Evolutionary conservation across 2,329 filamentous ascomycete genomes (phyloP).

Genomic region (Rhynchosporium secalis): DNA sequence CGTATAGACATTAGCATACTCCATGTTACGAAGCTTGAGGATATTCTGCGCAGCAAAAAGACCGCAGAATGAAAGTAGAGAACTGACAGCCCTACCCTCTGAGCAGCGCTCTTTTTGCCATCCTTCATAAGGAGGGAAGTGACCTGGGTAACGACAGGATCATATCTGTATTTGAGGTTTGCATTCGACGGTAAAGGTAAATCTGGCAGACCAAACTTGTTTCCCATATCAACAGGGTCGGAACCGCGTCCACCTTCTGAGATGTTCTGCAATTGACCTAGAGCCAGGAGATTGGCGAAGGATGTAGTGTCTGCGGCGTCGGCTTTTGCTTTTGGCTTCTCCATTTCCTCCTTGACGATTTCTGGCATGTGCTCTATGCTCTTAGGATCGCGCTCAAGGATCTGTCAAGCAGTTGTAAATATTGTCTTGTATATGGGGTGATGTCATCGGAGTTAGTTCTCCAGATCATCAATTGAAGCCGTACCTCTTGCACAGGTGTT

Average conservation of each 20-base stretch:
- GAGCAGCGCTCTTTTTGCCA: constrained; percentile 87
- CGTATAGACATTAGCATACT: constrained; percentile 19
- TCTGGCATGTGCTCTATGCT: constrained; percentile 63
- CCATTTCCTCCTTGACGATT: constrained; percentile 61
- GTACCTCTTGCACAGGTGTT: constrained; percentile 65
- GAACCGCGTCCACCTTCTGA: constrained; percentile 30
- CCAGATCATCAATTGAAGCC: constrained; percentile 26
- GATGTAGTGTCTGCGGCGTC: constrained; percentile 39
- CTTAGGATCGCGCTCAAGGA: constrained; percentile 63
- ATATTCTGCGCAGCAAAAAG: constrained; percentile 26
- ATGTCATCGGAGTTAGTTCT: constrained; percentile 26
- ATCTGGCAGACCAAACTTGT: constrained; percentile 73
- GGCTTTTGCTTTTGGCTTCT: constrained; percentile 31
- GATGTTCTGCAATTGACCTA: constrained; percentile 37
- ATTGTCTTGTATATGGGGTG: constrained; percentile 14
- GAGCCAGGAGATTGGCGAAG: constrained; percentile 36
- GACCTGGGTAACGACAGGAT: constrained; percentile 80
- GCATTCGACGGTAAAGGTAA: constrained; percentile 60
- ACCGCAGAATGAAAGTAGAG: constrained; percentile 31
- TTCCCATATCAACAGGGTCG: constrained; percentile 29
- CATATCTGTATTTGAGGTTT: constrained; percentile 79
- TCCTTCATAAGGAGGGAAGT: constrained; percentile 89
- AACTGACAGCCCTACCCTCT: constrained; percentile 61
- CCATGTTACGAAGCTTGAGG: background rate
- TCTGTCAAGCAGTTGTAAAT: constrained; percentile 45